phyloP scores from a whole-genome alignment of 2,329 filamentous ascomycete species.

The Calonectria hongkongensis region DNA sequence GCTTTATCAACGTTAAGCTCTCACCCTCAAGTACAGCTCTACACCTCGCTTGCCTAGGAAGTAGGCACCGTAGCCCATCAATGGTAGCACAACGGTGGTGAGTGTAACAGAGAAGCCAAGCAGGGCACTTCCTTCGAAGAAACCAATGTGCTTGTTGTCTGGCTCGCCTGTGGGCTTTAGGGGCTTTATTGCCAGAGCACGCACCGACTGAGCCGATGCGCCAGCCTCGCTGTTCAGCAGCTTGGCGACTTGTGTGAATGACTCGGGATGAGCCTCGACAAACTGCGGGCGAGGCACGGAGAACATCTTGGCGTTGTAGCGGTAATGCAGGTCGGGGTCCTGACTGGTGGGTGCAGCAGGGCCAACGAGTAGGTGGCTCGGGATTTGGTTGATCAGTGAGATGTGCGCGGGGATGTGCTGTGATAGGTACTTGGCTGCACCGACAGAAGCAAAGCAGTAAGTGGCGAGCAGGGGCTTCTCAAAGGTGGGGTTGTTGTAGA shows the following conservation, averaged over 20 bases:
- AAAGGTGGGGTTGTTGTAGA: constrained; percentile 31
- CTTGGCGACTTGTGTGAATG: constrained; percentile 12
- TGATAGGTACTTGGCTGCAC: constrained; percentile 37
- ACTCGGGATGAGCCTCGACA: constrained; percentile 22
- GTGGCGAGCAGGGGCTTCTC: constrained; percentile 27
- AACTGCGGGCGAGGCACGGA: constrained; percentile 34
- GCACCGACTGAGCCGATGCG: constrained; percentile 25
- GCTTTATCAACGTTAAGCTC: constrained; percentile 15
- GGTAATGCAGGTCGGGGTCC: constrained; percentile 30
- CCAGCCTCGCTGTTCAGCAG: constrained; percentile 28
- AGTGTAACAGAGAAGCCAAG: constrained; percentile 28
- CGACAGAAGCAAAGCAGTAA: constrained; percentile 34
- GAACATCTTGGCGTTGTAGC: constrained; percentile 37
- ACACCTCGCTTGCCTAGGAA: constrained; percentile 32
- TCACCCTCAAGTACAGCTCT: constrained; percentile 30
- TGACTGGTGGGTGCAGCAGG: constrained; percentile 26
- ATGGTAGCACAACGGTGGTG: constrained; percentile 29
- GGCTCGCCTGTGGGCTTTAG: constrained; percentile 32
- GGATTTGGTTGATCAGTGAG: constrained; percentile 38
- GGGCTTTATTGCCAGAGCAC: constrained; percentile 28
- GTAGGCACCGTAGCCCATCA: constrained; percentile 34
- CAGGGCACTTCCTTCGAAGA: constrained; percentile 33
- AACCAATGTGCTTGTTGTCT: constrained; percentile 25
- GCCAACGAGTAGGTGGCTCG: constrained; percentile 35
- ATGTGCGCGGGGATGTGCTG: constrained; percentile 36